These are phyloP conservation scores for Periconia macrospinosa DNA, from an alignment of 2,329 filamentous ascomycete genomes.

Conservation along the genomic window DNA sequence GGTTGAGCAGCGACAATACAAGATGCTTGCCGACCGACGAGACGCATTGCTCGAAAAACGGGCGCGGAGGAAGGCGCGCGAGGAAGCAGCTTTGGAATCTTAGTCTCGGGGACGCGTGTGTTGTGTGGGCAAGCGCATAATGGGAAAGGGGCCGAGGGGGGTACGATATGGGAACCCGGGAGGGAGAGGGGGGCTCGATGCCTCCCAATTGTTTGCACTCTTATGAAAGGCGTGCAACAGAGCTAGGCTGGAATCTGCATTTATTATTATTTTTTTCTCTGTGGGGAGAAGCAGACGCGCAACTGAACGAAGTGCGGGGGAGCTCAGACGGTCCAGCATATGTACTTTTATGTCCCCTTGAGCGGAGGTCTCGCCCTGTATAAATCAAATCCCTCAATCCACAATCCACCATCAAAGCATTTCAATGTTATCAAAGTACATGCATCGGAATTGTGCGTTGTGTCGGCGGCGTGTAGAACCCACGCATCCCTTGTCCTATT, in stretches of 20 bases:
- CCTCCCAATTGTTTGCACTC: neutral
- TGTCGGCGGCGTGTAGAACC: too few species aligned
- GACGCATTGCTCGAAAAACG: conserved; percentile 85
- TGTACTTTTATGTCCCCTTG: conserved; percentile 25
- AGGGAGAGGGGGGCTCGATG: neutral
- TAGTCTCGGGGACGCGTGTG: conserved; percentile 5
- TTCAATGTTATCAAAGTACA: neutral
- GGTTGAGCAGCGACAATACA: conserved; percentile 80
- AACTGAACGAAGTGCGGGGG: conserved; percentile 1
- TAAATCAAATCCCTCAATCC: conserved; percentile 33
- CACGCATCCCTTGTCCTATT: too few species aligned
- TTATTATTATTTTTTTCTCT: neutral
- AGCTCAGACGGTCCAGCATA: conserved; percentile 8
- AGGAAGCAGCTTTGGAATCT: conserved; percentile 44
- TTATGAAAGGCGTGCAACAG: neutral
- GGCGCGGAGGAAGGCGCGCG: conserved; percentile 70
- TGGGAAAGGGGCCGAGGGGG: too few species aligned
- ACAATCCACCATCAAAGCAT: conserved; percentile 2
- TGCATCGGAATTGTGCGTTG: too few species aligned
- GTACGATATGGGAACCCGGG: neutral
- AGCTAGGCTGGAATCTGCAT: conserved; percentile 7
- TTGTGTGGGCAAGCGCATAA: neutral
- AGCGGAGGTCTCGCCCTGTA: conserved; percentile 36
- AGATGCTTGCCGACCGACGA: conserved; percentile 77
- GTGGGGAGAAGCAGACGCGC: neutral